Conservation (phyloP, 2,329 filamentous ascomycete species). For the Botrytis tulipae region DNA sequence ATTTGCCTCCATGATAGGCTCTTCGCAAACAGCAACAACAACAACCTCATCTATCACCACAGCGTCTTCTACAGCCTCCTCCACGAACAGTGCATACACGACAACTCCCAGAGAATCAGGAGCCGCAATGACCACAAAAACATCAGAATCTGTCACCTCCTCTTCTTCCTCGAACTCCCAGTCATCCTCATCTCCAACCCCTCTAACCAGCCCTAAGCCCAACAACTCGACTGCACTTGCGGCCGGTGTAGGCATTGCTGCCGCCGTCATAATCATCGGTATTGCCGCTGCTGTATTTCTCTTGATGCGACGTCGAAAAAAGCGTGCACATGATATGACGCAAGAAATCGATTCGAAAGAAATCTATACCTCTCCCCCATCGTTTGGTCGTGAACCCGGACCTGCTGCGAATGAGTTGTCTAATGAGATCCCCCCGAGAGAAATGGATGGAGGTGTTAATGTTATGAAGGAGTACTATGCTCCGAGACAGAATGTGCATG, state of each 20-base stretch:
- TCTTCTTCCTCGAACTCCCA: background rate
- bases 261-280: background rate
- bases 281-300: background rate
- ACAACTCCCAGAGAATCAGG: background rate
- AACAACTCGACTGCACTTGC: background rate
- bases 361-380: background rate
- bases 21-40: background rate
- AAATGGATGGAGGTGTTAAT: background rate
- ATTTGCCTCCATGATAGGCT: conserved; percentile 5
- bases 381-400: too few species aligned
- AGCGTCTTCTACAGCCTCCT: background rate
- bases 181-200: background rate
- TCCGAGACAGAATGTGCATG: background rate
- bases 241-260: background rate
- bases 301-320: conserved; percentile 2
- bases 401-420: background rate
- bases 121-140: background rate
- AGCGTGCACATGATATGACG: too few species aligned
- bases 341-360: background rate
- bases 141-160: background rate
- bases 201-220: background rate
- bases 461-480: background rate
- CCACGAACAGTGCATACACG: background rate
- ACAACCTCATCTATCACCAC: background rate
- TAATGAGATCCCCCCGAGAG: background rate